A percentile compares a stretch with the other conserved stretches of the same genome.
Conservation (phyloP, 495 filamentous ascomycete species). For the Hyaloscypha finlandica region DNA sequence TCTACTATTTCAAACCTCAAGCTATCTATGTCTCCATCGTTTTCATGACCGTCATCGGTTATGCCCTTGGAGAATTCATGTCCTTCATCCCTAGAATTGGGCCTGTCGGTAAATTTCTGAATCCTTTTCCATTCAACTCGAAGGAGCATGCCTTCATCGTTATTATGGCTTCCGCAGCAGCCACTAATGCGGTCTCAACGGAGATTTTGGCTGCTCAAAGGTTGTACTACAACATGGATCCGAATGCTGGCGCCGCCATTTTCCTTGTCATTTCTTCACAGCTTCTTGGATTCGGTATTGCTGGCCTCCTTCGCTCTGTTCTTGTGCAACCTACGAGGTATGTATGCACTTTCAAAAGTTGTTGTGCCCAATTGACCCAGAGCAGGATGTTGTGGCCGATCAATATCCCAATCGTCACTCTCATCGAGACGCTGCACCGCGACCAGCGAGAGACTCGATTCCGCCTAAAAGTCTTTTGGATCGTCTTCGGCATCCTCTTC, state of each 20-base stretch:
- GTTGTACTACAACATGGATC: slow-evolving; percentile 45
- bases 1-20: slow-evolving; percentile 51
- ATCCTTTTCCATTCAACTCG: slow-evolving; percentile 75
- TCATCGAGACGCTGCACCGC: slow-evolving; percentile 43
- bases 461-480: slow-evolving; percentile 44
- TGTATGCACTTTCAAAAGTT: no score
- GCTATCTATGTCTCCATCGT: slow-evolving; percentile 42
- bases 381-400: slow-evolving; percentile 46
- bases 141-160: slow-evolving; percentile 78
- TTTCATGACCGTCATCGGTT: slow-evolving; percentile 44
- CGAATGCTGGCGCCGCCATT: slow-evolving; percentile 39
- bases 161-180: slow-evolving; percentile 62
- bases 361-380: no score
- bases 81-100: slow-evolving; percentile 40
- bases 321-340: slow-evolving; percentile 50
- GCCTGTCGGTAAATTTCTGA: slow-evolving; percentile 47
- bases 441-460: slow-evolving; percentile 21
- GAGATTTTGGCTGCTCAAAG: slow-evolving; percentile 45
- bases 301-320: slow-evolving; percentile 52
- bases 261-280: slow-evolving; percentile 46
- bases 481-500: slow-evolving; percentile 41
- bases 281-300: slow-evolving; percentile 56
- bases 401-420: slow-evolving; percentile 42
- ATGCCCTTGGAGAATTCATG: slow-evolving; percentile 38
- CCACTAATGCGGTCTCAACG: slow-evolving; percentile 36